Base-by-base conservation (phyloP, 352 stramenopile genomes). In the Phytophthora lateralis region DNA sequence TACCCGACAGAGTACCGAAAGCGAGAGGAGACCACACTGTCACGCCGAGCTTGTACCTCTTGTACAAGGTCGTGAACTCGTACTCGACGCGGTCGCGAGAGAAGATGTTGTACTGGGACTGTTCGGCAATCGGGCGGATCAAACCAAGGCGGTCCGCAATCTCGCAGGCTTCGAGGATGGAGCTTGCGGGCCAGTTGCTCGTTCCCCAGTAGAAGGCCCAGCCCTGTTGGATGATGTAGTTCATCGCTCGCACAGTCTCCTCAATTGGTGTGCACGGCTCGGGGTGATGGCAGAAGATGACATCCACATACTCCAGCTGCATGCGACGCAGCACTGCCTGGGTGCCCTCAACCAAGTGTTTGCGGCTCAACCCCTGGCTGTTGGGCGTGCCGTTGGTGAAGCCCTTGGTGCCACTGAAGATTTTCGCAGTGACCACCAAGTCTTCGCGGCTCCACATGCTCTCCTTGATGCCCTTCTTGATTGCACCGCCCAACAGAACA, bases 41-140 rank as follows among this genome's bases (percentile, higher is more conserved):
- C 7, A 81, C 39, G 18, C 78, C 80, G 14, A 73, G 37, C 1
- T 81, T 83, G 58, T 86, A 88, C 18, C 63, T 64, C 17, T 69
- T 60, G 71, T 82, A 90, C 55, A 90, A 48, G 3, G 51, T 32
- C n/a, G 37, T 17, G 46, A 80, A 82, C 42, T 85, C 75, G 20
- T 61, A 77, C 43, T 90, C 80, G n/a, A 90, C 49, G 1, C 41
- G 47, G 47, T 68, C 69, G 6, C 77, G 69, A 4, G 78, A 60
- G 29, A 90, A 71, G 37, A 90, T 77, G 58, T 82, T 76, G 76
- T 90, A 90, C 66, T 89, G 53, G 7, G 75, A 64, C 51, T 90
- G 80, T 21, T 90, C 71, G 2, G 81, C 60, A 35, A 75, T 68
- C 9, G 73, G 73, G 2, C 67, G 60, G 21, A 76, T 75, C 10